Conservation (phyloP, 2,329 filamentous ascomycete species). For the Talaromyces marneffei region DNA sequence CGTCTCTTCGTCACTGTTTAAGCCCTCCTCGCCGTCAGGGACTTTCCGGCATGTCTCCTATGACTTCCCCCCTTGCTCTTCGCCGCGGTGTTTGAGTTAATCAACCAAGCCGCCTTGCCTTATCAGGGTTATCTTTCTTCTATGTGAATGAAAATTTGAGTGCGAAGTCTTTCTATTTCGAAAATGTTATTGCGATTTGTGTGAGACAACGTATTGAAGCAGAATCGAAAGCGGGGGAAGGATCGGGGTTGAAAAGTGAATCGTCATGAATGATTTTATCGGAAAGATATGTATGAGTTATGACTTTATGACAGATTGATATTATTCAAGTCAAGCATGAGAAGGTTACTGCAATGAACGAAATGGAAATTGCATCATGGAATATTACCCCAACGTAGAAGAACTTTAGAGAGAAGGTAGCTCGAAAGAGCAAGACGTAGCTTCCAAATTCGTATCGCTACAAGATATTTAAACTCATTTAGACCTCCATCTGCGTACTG, state of each 20-base stretch:
- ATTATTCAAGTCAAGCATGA: background rate
- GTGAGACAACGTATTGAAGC: background rate
- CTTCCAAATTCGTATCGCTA: too few relatives aligned
- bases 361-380: background rate
- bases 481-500: too few relatives aligned
- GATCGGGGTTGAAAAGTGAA: background rate
- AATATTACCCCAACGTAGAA: background rate
- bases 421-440: background rate
- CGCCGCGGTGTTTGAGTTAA: background rate
- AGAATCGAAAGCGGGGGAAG: background rate
- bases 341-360: background rate
- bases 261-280: background rate
- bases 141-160: background rate
- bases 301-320: background rate
- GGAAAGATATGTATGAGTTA: background rate
- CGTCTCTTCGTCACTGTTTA: background rate
- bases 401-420: background rate
- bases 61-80: slow-evolving; percentile 6
- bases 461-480: too few relatives aligned
- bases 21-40: slow-evolving; percentile 8
- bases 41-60: slow-evolving; percentile 2
- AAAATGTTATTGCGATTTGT: background rate
- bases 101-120: background rate
- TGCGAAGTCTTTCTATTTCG: background rate
- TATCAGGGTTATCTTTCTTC: background rate